Base-by-base conservation (phyloP, 192 early-diverging fungal species). In the Diversispora eburnea region DNA sequence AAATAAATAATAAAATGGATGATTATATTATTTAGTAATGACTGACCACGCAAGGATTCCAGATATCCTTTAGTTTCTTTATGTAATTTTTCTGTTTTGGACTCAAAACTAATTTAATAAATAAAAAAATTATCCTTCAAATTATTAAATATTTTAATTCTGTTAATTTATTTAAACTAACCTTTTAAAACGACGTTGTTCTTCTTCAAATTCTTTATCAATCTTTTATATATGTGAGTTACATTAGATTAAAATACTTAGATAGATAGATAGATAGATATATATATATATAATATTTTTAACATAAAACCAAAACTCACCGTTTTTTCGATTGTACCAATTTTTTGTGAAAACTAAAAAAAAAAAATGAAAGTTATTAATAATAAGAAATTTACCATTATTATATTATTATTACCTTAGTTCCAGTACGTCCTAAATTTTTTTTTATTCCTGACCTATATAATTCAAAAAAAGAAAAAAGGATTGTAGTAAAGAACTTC, bases 21-120 rank as follows among this genome's bases (percentile, higher is more conserved):
- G 41, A 64, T 12, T 62, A 60, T 20, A 15, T 15, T 22, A 13
- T 4, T 19, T 4, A 17, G 39, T 20, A 22, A 54, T 19, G 0
- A 65, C 73, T 39, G 80, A 91, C 92, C 86, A 78, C 91, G 69
- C 49, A 99, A 83, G 45, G 93, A 88, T 74, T 93, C 89, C 46
- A 96, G 85, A 77, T 98, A 98, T 57, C 93, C 92, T 77, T 96
- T 96, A 10, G 97, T 88, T 77, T 99, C 95, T 72, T 91, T 93
- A 75, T 94, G 87, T 3, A 98, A 81, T 47, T 86, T 90, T 75
- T 95, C 91, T 0, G 90, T 84, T 60, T 94, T 95, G 42, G 78
- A 74, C 80, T 99, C 94, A 43, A 96, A 85, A 52, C 93, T 70
- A 59, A 33, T 20, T 58, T n/a, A 47, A 9, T 13, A 66, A 47